Evolutionary conservation across 2,329 filamentous ascomycete genomes (phyloP).

Genomic region (Drechslerella coelobrocha): DNA sequence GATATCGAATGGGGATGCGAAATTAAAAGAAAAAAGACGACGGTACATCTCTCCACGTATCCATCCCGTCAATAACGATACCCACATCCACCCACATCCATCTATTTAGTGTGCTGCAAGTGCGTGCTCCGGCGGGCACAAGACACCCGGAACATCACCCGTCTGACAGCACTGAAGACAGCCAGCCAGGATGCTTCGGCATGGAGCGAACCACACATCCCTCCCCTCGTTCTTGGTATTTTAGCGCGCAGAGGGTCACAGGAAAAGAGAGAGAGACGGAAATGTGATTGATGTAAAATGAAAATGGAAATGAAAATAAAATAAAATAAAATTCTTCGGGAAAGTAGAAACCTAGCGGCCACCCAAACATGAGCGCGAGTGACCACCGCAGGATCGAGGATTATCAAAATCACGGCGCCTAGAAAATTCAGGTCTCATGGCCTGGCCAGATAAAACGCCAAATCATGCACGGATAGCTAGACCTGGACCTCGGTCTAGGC

Average conservation of each 20-base stretch:
- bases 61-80: no score
- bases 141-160: not conserved
- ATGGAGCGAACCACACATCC: slow-evolving; percentile 32
- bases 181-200: slow-evolving; percentile 35
- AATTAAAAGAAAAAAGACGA: no score
- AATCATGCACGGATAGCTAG: not conserved
- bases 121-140: no score
- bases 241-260: slow-evolving; percentile 31
- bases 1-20: no score
- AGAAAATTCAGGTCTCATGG: not conserved
- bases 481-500: no score
- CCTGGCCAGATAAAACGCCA: not conserved
- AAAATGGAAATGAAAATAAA: no score
- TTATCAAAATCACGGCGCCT: not conserved
- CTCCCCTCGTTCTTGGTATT: slow-evolving; percentile 32
- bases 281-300: no score
- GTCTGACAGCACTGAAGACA: not conserved
- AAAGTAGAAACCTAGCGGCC: not conserved
- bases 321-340: not conserved
- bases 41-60: not conserved
- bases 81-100: slow-evolving; percentile 7
- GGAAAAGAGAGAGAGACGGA: slow-evolving; percentile 34
- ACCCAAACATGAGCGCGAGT: not conserved
- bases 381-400: not conserved
- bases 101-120: slow-evolving; percentile 15